Base-by-base conservation (phyloP, 306 rosid species). In the Arachis stenosperma region DNA sequence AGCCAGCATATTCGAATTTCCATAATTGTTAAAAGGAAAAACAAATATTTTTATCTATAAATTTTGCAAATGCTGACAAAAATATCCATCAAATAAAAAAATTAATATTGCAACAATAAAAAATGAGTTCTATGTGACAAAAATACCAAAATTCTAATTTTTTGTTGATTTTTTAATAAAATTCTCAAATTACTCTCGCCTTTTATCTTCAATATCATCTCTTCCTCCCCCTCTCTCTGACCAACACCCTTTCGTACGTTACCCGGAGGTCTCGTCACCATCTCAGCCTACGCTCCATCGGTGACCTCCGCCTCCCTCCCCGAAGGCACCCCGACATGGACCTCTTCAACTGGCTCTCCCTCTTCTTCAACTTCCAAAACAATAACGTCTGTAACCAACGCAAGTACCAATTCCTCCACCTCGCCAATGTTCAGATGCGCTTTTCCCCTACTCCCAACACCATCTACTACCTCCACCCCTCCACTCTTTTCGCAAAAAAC, bases 401-500 rank as follows among this genome's bases (percentile, higher is more conserved):
- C 39, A 96, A 93, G 78, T 93, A 93, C 71, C 81, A 90, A 6
- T 79, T 93, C 9, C 98, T 93, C 69, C 98, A 93, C 82, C 87
- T 93, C 43, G 97, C 96, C 69, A 93, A 93, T 64, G 85, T 88
- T 36, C 97, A 93, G 88, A 90, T 93, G 98, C 93, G 97, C 14
- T 85, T 90, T 61, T 74, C 74, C 2, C 88, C 96, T 69, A 86
- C 93, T 0, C 90, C 97, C 0, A 96, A 90, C 68, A 81, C 84
- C 80, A 85, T 86, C 75, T 90, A 92, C 47, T 74, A 78, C 3
- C 81, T 92, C 17, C 93, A 93, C 65, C 61, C 65, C 65, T 90
- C 61, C 88, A 88, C 15, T 78, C 78, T 22, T 93, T 90, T 81
- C 87, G 92, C 6, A 69, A 43, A 70, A 89, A 82, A 41, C 90